Base-by-base conservation (phyloP, 768 basidiomycete genomes). In the Tricholoma furcatifolium region DNA sequence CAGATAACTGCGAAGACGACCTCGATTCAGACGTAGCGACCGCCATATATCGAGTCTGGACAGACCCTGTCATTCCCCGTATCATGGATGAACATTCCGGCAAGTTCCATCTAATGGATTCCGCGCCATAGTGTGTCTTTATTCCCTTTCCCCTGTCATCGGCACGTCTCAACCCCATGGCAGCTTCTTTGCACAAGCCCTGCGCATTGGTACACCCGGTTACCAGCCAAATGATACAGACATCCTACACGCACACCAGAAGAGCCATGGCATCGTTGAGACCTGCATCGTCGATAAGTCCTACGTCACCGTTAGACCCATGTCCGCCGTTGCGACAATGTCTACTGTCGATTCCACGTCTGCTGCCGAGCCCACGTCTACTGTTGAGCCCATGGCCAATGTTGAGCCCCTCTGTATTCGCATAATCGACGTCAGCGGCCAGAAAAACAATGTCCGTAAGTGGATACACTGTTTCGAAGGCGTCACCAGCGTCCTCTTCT, bases 21-120 rank as follows among this genome's bases (percentile, higher is more conserved):
- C 80, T 90, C 47, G 76, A 81, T 0, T 67, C 77, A n/a, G 85
- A 85, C 12, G 80, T 90, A 48, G 85, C 87, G 1, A 73, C 80
- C 27, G 85, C 87, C 6, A 86, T 90, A 38, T 74, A 81, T 54
- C 73, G 87, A 40, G 69, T 90, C 1, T 86, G 85, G 84, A 78
- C 82, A 50, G 88, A 91, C 63, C 81, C 84, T 9, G 78, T 86
- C 47, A 81, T 84, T 1, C 70, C 72, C 2, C 75, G 73, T 50
- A 67, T 81, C n/a, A 73, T 79, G 69, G 77, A 79, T 60, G 76
- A 78, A 54, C 83, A 85, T 58, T 74, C 74, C 17, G 83, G 76
- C 66, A 87, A 93, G 51, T 97, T 95, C 64, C 96, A 97, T 65
- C 72, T 98, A 17, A 97, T 96, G 93, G 95, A 97, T 65, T 91